A percentile compares a stretch with the other conserved stretches of the same genome.
These are phyloP conservation scores for Begonia peltatifolia DNA, from an alignment of 306 rosid species.

Conservation along the genomic window DNA sequence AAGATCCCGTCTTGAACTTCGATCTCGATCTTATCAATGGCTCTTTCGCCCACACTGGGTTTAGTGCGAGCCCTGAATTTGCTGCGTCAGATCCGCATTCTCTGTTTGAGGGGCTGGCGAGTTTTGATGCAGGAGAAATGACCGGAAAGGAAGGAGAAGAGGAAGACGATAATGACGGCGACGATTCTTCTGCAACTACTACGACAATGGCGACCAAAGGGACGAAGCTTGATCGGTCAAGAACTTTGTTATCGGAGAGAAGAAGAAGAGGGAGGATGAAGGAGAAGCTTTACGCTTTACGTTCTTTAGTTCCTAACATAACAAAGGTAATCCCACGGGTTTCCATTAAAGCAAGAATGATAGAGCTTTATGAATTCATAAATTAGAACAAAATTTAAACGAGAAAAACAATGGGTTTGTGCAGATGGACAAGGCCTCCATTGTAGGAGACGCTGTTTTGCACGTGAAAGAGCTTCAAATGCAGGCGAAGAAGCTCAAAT, in stretches of 20 bases:
- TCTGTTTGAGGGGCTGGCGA: constrained; percentile 27
- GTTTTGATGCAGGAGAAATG: constrained; percentile 19
- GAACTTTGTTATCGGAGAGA: constrained; percentile 70
- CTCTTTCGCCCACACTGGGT: constrained; percentile 24
- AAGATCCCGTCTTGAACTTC: constrained; percentile 21
- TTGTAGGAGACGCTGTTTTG: constrained; percentile 70
- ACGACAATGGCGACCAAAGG: constrained; percentile 13
- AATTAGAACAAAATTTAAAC: background rate
- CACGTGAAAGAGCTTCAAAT: constrained; percentile 62
- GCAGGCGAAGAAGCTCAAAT: constrained; percentile 55
- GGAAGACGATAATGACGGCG: constrained; percentile 22
- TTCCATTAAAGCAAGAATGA: too few relatives aligned
- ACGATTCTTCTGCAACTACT: constrained; percentile 32
- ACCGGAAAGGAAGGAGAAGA: constrained; percentile 13
- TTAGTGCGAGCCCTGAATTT: constrained; percentile 11
- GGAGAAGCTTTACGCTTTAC: constrained; percentile 78
- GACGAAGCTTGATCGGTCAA: constrained; percentile 48
- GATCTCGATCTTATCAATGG: constrained; percentile 33
- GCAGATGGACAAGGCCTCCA: constrained; percentile 96
- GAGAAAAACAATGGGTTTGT: background rate
- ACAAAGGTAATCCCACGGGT: constrained; percentile 37
- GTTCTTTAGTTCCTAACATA: constrained; percentile 82
- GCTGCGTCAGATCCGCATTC: constrained; percentile 25
- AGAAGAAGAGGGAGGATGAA: constrained; percentile 75
- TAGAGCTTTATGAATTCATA: background rate